Evolutionary conservation across 345 rosid species (phyloP), one percentile per base, ranked within the genome.

Genomic region (Capsella bursapastoris): DNA sequence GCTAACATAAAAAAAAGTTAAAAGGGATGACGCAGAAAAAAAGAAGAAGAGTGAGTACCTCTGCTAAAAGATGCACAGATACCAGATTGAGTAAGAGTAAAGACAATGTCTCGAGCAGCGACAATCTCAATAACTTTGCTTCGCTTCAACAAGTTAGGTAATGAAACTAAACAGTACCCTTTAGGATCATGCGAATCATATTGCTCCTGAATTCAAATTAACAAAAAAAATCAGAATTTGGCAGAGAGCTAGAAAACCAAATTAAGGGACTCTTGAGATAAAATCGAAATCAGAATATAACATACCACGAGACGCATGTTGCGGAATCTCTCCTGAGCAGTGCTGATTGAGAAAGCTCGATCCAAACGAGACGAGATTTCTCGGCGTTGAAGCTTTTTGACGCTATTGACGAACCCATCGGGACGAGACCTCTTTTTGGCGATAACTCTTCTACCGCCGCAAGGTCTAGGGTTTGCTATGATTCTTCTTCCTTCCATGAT

Each of bases 161-260:
- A 77, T 15, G 84, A 90, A 14, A 86, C 75, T 0, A 87, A 66
- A 29, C 84, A 84, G 48, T 86, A 90, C 8, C 91, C 96, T 58
- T 91, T 93, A 28, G 90, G 93, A 61, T 93, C 97, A 74, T 90
- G 93, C 3, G 96, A 89, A 73, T 93, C 98, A 35, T 90, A 93
- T 65, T 93, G 88, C 80, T 85, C 96, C 98, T 92, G 70, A 56
- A 75, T 32, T 32, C 65, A 55, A 58, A 25, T 2, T 35, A 16
- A 3, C 25, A 7, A 58, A 31, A 47, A 13, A 34, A 8, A 3
- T n/a, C 6, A 13, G 51, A 16, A 44, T 12, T 48, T 14, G 25
- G 22, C 35, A 50, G 37, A 50, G 37, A 61, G 5, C 12, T 12
- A n/a, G 18, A 35, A 43, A 61, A 7, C n/a, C 11, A 18, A 38